Evolutionary conservation across 345 rosid genomes (phyloP).

Genomic region (Arabidopsis thaliana): TAIR10.1 NC_003075.7:10579001-10579500

Average conservation of each 20-base stretch:
- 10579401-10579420: not conserved
- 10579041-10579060: not conserved
- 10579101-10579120: not conserved
- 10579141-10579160: not conserved
- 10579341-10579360: not conserved
- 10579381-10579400: not conserved
- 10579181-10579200: not conserved
- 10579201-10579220: not conserved
- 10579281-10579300: not conserved
- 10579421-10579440: not conserved
- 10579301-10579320: not conserved
- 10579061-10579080: not conserved
- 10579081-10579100: slow-evolving; percentile 33
- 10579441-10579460: not conserved
- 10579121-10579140: not conserved
- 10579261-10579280: not conserved
- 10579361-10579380: not conserved
- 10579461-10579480: not conserved
- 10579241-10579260: not conserved
- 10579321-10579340: not conserved
- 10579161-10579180: not conserved
- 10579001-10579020: not conserved
- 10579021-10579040: not conserved
- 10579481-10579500: slow-evolving; percentile 6
- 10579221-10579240: slow-evolving; percentile 14